A percentile compares a stretch with the other conserved stretches of the same genome.
Evolutionary conservation across 1,139 yeast species (phyloP).

Genomic region (Waltiozyma sp.): DNA sequence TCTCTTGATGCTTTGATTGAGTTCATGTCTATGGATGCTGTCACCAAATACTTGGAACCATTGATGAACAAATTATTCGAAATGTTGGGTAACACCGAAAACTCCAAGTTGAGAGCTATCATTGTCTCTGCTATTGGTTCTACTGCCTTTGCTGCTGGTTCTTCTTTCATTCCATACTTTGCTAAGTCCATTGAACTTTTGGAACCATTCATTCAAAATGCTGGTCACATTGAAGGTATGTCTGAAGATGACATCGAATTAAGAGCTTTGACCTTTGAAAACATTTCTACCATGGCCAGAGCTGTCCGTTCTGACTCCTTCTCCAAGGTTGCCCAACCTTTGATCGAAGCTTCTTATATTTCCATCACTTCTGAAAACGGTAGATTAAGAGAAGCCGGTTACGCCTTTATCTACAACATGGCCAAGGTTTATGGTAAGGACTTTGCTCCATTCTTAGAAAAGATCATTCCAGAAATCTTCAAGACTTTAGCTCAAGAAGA

Average conservation of each 20-base stretch:
- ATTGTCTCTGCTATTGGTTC: slow-evolving; percentile 96
- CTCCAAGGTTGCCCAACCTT: slow-evolving; percentile 75
- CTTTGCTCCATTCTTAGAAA: slow-evolving; percentile 76
- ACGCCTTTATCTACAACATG: slow-evolving; percentile 88
- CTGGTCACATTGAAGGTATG: slow-evolving; percentile 58
- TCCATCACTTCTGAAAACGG: slow-evolving; percentile 71
- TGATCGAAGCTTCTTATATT: slow-evolving; percentile 78
- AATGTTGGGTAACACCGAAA: slow-evolving; percentile 57
- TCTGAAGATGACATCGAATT: slow-evolving; percentile 73
- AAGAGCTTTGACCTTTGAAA: slow-evolving; percentile 86
- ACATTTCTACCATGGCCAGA: slow-evolving; percentile 88
- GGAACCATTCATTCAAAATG: slow-evolving; percentile 68
- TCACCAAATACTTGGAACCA: slow-evolving; percentile 72
- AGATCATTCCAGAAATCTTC: slow-evolving; percentile 75
- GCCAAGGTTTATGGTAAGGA: slow-evolving; percentile 91
- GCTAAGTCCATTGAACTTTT: slow-evolving; percentile 67
- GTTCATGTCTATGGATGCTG: slow-evolving; percentile 80
- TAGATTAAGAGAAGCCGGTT: slow-evolving; percentile 88
- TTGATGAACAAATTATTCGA: slow-evolving; percentile 82
- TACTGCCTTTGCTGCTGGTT: slow-evolving; percentile 92
- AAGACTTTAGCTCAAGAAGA: slow-evolving; percentile 79
- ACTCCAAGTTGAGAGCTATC: slow-evolving; percentile 66
- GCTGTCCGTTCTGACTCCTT: slow-evolving; percentile 92
- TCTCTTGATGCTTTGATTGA: slow-evolving; percentile 90
- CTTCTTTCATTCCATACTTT: slow-evolving; percentile 77